Percentiles rank a stretch among this genome's conserved stretches.
These are phyloP conservation scores for Gynandropsis gynandra DNA, from an alignment of 345 rosid species.

Conservation along the genomic window DNA sequence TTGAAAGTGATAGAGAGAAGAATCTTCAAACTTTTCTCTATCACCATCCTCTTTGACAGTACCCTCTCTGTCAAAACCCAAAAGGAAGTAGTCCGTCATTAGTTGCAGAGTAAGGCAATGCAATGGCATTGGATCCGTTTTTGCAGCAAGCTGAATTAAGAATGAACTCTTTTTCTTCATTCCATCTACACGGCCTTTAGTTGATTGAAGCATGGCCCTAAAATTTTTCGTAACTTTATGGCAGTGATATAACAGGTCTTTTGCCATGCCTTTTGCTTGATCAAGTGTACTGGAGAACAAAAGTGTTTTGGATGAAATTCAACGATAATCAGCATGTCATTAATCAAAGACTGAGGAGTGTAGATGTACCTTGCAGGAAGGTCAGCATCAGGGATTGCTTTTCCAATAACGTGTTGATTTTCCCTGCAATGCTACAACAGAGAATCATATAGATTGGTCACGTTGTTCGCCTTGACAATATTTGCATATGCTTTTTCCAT, in stretches of 20 bases:
- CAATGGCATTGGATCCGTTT: slow-evolving; percentile 78
- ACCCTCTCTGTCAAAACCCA: slow-evolving; percentile 32
- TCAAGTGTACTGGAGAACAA: too few relatives aligned
- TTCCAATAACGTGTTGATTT: slow-evolving; percentile 61
- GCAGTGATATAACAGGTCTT: slow-evolving; percentile 74
- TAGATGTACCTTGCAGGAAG: too few relatives aligned
- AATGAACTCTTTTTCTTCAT: slow-evolving; percentile 77
- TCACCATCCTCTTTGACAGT: slow-evolving; percentile 33
- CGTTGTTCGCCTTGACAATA: too few relatives aligned
- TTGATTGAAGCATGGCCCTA: slow-evolving; percentile 84
- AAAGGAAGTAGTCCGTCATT: slow-evolving; percentile 63
- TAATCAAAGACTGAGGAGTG: too few relatives aligned
- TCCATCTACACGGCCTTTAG: slow-evolving; percentile 45
- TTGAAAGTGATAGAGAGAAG: slow-evolving; percentile 80
- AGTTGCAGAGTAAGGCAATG: slow-evolving; percentile 90
- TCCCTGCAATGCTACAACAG: slow-evolving; percentile 52
- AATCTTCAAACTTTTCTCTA: slow-evolving; percentile 55
- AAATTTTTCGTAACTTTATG: slow-evolving; percentile 62
- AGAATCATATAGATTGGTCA: slow-evolving; percentile 44
- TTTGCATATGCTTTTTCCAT: slow-evolving; percentile 94
- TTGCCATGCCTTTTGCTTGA: slow-evolving; percentile 79
- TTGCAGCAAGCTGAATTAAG: slow-evolving; percentile 94
- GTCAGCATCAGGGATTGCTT: too few relatives aligned
- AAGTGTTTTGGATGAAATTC: too few relatives aligned
- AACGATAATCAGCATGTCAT: too few relatives aligned